Evolutionary conservation across 305 asterid species (phyloP).

Genomic region (Fraxinus ornus): DNA sequence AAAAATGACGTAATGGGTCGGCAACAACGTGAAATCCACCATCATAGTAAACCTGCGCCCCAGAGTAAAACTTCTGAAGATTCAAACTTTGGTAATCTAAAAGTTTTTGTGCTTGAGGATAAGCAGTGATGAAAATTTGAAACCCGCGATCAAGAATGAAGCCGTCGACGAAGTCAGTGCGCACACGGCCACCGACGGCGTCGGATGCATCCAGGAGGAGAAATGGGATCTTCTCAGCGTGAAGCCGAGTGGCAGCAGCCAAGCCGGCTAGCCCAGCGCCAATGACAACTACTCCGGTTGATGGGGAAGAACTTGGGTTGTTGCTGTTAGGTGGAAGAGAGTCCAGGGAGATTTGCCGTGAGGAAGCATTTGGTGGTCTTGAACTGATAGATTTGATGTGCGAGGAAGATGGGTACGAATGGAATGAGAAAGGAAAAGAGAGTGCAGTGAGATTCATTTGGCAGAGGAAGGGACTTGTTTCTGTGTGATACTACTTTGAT

Average conservation of each 20-base stretch:
- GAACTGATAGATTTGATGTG: neutral
- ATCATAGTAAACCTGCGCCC: conserved; percentile 63
- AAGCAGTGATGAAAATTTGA: conserved; percentile 90
- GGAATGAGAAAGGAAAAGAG: conserved; percentile 24
- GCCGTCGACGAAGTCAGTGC: conserved; percentile 75
- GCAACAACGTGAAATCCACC: conserved; percentile 80
- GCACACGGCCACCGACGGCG: conserved; percentile 91
- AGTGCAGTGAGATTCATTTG: conserved; percentile 35
- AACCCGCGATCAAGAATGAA: conserved; percentile 92
- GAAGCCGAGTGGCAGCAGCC: conserved; percentile 89
- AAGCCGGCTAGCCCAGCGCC: conserved; percentile 96
- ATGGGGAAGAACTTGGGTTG: conserved; percentile 24
- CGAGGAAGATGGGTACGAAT: neutral
- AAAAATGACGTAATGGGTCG: conserved; percentile 79
- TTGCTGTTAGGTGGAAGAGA: conserved; percentile 34
- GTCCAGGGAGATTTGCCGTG: conserved; percentile 42
- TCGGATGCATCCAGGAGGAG: conserved; percentile 82
- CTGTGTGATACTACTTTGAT: neutral
- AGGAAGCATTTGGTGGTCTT: conserved; percentile 43
- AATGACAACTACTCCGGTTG: conserved; percentile 63
- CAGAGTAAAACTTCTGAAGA: conserved; percentile 72
- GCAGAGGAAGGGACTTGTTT: neutral
- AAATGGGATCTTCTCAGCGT: conserved; percentile 65
- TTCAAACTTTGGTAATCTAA: conserved; percentile 63
- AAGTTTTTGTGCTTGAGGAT: conserved; percentile 72